Base-by-base conservation (phyloP, 768 basidiomycete species). In the Mycena vulgaris region DNA sequence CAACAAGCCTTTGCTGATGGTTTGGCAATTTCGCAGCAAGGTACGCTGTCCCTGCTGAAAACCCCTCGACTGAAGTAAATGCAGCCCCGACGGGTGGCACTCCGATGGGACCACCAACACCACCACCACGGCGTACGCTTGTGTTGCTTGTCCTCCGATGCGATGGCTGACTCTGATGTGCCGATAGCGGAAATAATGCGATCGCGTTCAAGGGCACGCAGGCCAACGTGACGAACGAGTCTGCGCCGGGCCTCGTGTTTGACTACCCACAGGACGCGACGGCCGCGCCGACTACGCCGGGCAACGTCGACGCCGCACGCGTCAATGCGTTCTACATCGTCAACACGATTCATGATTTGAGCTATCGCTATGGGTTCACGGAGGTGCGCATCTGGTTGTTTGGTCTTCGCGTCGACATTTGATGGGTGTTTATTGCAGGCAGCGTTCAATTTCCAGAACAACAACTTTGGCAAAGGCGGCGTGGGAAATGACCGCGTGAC, bases 381-480 rank as follows among this genome's bases (percentile, higher is more conserved):
- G 88, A 89, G 69, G 72, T 71, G 47, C 33, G 49, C 39, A 39
- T n/a, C n/a, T n/a, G n/a, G 87, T 78, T 10, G 14, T 39, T 39
- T 39, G 39, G 17, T 39, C 14, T 39, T 16, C 39, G 39, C 9
- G 39, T 39, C 39, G 39, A 10, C 10, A 39, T 39, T 39, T 39
- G 39, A 8, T 39, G 39, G 14, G 39, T 3, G 3, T 39, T 39
- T 16, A 39, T 10, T 39, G 9, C 14, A 56, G 55, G 55, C 56
- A 10, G 37, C 56, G 37, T 58, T 58, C 56, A 58, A 58, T 21
- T 89, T 91, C 86, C 89, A 91, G 79, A 82, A 80, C 31, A 82
- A 87, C 79, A 91, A 90, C 82, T 88, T 88, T 74, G 83, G 82
- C 17, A 84, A 86, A 63, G 89, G 89, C 31, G 89, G 89, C 4